A percentile compares a stretch with the other conserved stretches of the same genome.
Conservation (phyloP, 768 basidiomycete species). For the Galerina sulciceps region DNA sequence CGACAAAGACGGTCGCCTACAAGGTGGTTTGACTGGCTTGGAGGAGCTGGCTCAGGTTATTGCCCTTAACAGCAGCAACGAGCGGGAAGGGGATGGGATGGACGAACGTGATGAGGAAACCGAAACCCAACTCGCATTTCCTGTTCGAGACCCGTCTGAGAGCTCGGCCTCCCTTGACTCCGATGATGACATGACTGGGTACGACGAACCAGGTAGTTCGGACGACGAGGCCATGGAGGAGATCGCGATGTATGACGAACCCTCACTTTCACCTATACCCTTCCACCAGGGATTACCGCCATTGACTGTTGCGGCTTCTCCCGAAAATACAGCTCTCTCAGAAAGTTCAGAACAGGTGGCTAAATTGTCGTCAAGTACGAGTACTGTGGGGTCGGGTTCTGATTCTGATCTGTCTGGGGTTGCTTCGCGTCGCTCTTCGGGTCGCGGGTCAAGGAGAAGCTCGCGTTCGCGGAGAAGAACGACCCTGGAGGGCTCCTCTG, state of each 20-base stretch:
- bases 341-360: conserved; percentile 12
- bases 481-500: conserved; percentile 35
- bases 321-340: conserved; percentile 21
- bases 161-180: conserved; percentile 63
- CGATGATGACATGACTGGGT: conserved; percentile 77
- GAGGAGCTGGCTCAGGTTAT: conserved; percentile 90
- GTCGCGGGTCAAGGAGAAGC: conserved; percentile 55
- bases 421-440: conserved; percentile 24
- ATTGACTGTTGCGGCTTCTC: conserved; percentile 33
- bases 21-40: conserved; percentile 83
- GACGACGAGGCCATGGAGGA: conserved; percentile 87
- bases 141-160: conserved; percentile 58
- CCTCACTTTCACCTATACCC: conserved; percentile 36
- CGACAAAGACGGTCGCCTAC: conserved; percentile 80
- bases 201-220: conserved; percentile 71
- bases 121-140: conserved; percentile 70
- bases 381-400: conserved; percentile 13
- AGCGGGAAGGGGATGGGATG: conserved; percentile 54
- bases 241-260: conserved; percentile 75
- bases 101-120: conserved; percentile 66
- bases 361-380: not conserved
- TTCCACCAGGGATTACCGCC: conserved; percentile 36
- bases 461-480: conserved; percentile 56
- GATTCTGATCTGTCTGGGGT: conserved; percentile 23
- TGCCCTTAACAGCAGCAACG: conserved; percentile 57